phyloP scores from a whole-genome alignment of 2,329 filamentous ascomycete species.

The Aspergillus neoniger region DNA sequence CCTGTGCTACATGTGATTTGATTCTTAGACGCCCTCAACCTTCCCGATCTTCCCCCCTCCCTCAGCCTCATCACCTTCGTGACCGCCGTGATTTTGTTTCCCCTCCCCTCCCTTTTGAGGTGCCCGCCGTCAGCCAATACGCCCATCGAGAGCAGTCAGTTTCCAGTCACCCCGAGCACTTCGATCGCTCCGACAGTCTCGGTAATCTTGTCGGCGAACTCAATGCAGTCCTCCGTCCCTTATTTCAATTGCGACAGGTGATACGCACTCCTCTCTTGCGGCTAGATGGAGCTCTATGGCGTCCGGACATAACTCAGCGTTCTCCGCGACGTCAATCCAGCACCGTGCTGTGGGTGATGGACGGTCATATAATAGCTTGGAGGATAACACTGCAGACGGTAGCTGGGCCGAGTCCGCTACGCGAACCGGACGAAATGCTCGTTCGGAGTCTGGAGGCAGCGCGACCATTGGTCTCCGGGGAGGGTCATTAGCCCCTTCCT shows the following conservation, averaged over 20 bases:
- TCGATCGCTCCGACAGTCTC: background rate
- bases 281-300: conserved; percentile 50
- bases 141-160: conserved; percentile 11
- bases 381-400: conserved; percentile 40
- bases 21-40: background rate
- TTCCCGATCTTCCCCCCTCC: conserved; percentile 4
- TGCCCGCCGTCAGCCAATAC: conserved; percentile 14
- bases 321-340: conserved; percentile 46
- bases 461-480: conserved; percentile 66
- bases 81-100: conserved; percentile 13
- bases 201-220: conserved; percentile 12
- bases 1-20: conserved; percentile 13
- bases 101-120: conserved; percentile 18
- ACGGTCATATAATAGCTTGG: conserved; percentile 41
- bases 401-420: conserved; percentile 41
- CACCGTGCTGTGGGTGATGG: conserved; percentile 42
- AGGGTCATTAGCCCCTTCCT: conserved; percentile 68
- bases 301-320: conserved; percentile 46
- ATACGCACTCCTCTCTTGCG: conserved; percentile 34
- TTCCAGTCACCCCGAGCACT: background rate
- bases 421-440: conserved; percentile 40
- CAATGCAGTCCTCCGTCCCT: conserved; percentile 36
- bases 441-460: conserved; percentile 59
- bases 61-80: conserved; percentile 10
- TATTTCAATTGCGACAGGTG: conserved; percentile 35